Conservation (phyloP, 257 asterid genomes). For the Coffea canephora region DNA sequence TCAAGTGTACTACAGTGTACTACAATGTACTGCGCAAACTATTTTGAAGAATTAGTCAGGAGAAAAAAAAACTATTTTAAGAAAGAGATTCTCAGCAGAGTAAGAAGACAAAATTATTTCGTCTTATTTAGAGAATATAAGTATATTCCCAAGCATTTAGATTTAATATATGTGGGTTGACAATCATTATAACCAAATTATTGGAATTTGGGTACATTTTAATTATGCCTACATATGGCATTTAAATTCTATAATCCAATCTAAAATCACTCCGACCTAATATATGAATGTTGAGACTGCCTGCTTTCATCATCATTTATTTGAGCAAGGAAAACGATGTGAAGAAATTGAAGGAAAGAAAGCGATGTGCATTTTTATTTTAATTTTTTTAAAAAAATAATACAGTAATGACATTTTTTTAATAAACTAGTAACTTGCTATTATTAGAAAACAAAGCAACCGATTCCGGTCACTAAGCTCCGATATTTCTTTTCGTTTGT, state of each 20-base stretch:
- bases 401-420: no score
- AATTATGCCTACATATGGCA: neutral
- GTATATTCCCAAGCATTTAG: neutral
- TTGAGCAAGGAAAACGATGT: neutral
- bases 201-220: neutral
- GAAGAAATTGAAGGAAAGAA: neutral
- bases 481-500: no score
- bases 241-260: neutral
- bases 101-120: neutral
- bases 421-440: no score
- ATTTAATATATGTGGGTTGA: neutral
- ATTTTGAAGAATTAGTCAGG: no score
- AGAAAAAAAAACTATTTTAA: neutral
- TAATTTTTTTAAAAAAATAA: no score
- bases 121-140: neutral
- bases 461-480: no score
- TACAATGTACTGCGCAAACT: neutral
- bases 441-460: no score
- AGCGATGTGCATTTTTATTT: neutral
- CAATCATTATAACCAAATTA: neutral
- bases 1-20: neutral
- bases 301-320: neutral
- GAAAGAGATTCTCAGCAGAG: neutral
- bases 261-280: neutral
- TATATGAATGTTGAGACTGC: neutral